A percentile compares a stretch with the other conserved stretches of the same genome.
These are phyloP conservation scores for Piper longum DNA, from an alignment of 164 flowering plant species.

Conservation along the genomic window DNA sequence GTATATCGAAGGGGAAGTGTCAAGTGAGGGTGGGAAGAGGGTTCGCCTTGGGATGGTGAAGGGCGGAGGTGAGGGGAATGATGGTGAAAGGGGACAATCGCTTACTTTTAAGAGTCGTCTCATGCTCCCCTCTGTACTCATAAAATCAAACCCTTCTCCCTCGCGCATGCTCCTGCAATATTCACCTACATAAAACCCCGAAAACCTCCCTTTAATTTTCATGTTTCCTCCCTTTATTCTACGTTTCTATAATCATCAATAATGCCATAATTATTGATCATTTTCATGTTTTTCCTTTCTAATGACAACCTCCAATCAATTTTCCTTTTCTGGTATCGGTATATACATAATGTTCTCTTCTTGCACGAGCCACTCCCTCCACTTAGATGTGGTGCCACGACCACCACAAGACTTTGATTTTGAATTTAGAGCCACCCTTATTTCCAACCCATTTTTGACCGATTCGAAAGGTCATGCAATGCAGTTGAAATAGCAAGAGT, in stretches of 20 bases:
- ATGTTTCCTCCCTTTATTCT: background rate
- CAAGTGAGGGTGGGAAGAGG: constrained; percentile 5
- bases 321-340: too few relatives aligned
- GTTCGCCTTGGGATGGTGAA: constrained; percentile 58
- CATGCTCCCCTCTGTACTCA: constrained; percentile 76
- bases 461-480: too few relatives aligned
- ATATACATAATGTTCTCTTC: too few relatives aligned
- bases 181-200: constrained; percentile 19
- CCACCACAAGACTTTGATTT: too few relatives aligned
- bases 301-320: too few relatives aligned
- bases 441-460: too few relatives aligned
- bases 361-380: too few relatives aligned
- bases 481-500: too few relatives aligned
- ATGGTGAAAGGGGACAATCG: constrained; percentile 41
- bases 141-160: constrained; percentile 19
- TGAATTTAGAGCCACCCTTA: too few relatives aligned
- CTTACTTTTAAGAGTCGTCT: constrained; percentile 31
- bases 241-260: background rate
- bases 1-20: background rate
- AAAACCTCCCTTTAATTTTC: constrained; percentile 5
- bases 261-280: too few relatives aligned
- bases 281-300: too few relatives aligned
- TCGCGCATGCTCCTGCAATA: constrained; percentile 41
- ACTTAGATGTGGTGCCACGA: too few relatives aligned
- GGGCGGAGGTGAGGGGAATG: constrained; percentile 67